phyloP scores from a whole-genome alignment of 208 protist genomes.

The Trypanosoma mega region DNA sequence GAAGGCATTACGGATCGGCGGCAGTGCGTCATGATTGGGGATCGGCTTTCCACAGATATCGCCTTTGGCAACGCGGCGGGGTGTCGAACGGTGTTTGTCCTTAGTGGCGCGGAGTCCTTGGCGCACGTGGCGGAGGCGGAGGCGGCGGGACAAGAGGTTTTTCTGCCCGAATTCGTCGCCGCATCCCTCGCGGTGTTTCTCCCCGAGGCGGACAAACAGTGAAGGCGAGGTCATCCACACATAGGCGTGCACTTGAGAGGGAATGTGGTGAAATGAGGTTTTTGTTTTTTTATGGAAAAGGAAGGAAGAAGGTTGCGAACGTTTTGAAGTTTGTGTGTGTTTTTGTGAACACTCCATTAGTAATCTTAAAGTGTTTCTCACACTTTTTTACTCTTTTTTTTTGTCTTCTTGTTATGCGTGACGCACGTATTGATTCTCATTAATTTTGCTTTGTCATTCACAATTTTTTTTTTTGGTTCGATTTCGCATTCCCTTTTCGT shows the following conservation, averaged over 20 bases:
- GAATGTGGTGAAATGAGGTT: too few species aligned
- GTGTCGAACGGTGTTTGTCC: slow-evolving; percentile 64
- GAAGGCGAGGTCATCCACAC: too few species aligned
- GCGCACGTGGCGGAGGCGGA: slow-evolving; percentile 43
- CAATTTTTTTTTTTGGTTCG: slow-evolving; percentile 14
- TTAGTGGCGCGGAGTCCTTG: slow-evolving; percentile 53
- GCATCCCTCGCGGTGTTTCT: slow-evolving; percentile 54
- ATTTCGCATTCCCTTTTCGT: background rate
- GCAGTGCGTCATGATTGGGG: slow-evolving; percentile 75
- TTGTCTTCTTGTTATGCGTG: background rate
- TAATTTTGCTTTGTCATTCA: slow-evolving; percentile 3
- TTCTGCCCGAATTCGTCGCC: slow-evolving; percentile 66
- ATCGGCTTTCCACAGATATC: slow-evolving; percentile 76
- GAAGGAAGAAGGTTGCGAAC: too few species aligned
- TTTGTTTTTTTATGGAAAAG: too few species aligned
- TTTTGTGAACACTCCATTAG: too few species aligned
- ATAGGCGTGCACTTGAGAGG: too few species aligned
- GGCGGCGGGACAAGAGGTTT: slow-evolving; percentile 13
- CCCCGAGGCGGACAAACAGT: slow-evolving; percentile 6
- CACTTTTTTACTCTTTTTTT: background rate
- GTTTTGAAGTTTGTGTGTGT: too few species aligned
- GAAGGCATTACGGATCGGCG: slow-evolving; percentile 45
- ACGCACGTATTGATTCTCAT: background rate
- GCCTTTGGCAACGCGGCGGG: slow-evolving; percentile 67
- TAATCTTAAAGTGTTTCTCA: too few species aligned